phyloP scores from a whole-genome alignment of 257 asterid genomes.

The Solanum pimpinellifolium region DNA sequence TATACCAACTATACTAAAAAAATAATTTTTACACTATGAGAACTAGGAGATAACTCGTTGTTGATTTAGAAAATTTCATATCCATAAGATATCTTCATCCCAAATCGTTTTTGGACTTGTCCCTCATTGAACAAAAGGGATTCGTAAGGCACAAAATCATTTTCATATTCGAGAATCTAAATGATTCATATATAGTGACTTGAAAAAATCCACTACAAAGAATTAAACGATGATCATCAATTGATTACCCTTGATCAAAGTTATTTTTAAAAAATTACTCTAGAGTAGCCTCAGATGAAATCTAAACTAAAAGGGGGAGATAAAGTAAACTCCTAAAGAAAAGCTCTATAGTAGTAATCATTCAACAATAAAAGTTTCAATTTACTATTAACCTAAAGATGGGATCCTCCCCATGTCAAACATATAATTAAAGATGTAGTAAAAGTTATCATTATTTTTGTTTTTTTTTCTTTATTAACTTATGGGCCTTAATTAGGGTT shows the following conservation, averaged over 20 bases:
- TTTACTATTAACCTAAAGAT: conserved; percentile 47
- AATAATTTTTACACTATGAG: background rate
- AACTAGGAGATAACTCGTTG: background rate
- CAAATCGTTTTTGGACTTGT: background rate
- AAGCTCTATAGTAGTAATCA: conserved; percentile 31
- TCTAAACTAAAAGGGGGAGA: background rate
- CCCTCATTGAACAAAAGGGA: background rate
- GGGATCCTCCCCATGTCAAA: conserved; percentile 30
- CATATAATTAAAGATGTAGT: background rate
- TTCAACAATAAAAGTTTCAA: conserved; percentile 44
- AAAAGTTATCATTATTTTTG: conserved; percentile 8
- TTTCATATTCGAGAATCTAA: background rate
- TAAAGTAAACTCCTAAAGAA: conserved; percentile 11
- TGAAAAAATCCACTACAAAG: background rate
- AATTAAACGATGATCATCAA: background rate
- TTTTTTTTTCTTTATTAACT: background rate
- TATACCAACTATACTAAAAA: background rate
- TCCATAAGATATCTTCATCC: background rate
- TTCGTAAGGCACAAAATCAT: background rate
- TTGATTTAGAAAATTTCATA: background rate
- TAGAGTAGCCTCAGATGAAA: too few relatives aligned
- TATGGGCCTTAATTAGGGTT: background rate
- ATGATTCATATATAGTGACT: background rate
- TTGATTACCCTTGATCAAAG: background rate
- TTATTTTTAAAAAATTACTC: background rate